Evolutionary conservation across 352 stramenopile genomes (phyloP), one percentile per base, ranked within the genome.

Genomic region (Phytopythium oedochilum): DNA sequence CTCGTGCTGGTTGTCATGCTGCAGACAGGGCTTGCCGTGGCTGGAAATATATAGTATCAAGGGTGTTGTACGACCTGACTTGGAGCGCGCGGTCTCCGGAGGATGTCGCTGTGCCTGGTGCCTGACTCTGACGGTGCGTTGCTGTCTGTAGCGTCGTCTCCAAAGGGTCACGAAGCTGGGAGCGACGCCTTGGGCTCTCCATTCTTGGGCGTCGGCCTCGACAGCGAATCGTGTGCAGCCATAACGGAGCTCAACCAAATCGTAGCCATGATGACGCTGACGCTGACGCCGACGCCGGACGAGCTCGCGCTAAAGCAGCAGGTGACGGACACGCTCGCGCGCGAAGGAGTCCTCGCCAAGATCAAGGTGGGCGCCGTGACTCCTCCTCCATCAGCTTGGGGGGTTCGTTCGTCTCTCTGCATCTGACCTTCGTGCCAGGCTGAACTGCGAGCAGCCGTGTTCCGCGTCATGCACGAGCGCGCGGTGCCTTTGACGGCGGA

Each of bases 401-500:
- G 20, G 7, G 23, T 36, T 34, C 15, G 15, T 14, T 2, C 7
- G 11, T 23, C 14, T n/a, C 28, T 25, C 1, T 5, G 29, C 26
- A 18, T 22, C 26, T 39, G 45, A 29, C 46, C 11, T 38, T 17
- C 25, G 14, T 32, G 25, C 1, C 22, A 86, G 75, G 85, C 84
- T 2, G 73, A 94, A 55, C 62, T 93, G 34, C 75, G 83, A 0
- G 81, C 78, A 2, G 83, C 81, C 2, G 79, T 92, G 11, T 92
- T 91, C 56, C 70, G 88, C n/a, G 70, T 75, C n/a, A 78, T 94
- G 60, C 78, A 91, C 35, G 69, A 84, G 23, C 67, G 45, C 22
- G 53, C 52, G 38, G 48, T 26, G 14, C 44, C 32, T 9, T 25
- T 35, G 42, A 38, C 53, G 25, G 46, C 48, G 29, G 57, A 60